Evolutionary conservation across 1,139 yeast species (phyloP).

Genomic region (Kurtzmaniella quercitrusa): DNA sequence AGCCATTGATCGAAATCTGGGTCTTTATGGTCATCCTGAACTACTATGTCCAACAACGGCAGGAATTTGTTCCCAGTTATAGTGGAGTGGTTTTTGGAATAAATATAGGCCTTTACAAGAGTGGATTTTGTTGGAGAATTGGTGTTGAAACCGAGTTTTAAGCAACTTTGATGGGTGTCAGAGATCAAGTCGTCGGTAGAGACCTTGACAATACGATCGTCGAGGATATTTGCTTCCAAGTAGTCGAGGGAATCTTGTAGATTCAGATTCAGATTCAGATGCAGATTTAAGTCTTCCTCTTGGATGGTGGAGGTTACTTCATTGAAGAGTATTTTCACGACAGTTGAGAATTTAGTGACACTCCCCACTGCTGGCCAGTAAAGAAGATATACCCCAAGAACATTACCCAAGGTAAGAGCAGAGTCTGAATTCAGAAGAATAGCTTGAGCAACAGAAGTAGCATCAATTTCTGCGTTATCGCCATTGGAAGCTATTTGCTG

Average conservation of each 20-base stretch:
- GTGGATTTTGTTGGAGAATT: neutral
- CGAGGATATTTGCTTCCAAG: neutral
- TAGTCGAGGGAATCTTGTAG: neutral
- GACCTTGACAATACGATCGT: neutral
- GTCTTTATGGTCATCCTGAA: neutral
- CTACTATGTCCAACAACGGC: neutral
- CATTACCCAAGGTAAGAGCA: slow-evolving; percentile 8
- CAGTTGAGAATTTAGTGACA: neutral
- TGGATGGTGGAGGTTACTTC: neutral
- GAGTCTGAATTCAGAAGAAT: slow-evolving; percentile 1
- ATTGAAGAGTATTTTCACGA: neutral
- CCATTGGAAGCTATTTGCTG: neutral
- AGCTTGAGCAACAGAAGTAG: neutral
- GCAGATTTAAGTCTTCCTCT: neutral
- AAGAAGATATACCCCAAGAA: slow-evolving; percentile 6
- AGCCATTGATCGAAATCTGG: neutral
- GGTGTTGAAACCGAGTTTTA: neutral
- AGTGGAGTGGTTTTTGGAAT: neutral
- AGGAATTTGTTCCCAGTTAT: neutral
- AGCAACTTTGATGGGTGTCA: neutral
- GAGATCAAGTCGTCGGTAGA: neutral
- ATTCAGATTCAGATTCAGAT: neutral
- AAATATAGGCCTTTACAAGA: neutral
- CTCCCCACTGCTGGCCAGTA: slow-evolving; percentile 5
- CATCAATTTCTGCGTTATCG: neutral